These are phyloP conservation scores for Ilex aquifolium DNA, from an alignment of 257 asterid species.

Conservation along the genomic window DNA sequence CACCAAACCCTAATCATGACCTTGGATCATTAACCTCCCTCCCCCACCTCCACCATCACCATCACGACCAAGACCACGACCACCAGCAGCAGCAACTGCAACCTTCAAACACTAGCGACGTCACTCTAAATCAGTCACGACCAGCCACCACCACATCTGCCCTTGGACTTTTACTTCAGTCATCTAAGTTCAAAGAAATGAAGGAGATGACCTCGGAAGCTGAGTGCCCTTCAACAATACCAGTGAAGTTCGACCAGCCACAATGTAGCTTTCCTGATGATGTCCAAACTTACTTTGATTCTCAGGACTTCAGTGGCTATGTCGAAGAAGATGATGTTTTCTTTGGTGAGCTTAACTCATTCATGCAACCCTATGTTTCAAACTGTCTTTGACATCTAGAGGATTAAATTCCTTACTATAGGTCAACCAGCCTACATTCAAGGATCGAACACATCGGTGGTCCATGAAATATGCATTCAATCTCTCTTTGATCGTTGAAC, in stretches of 20 bases:
- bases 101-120: background rate
- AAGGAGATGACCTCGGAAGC: slow-evolving; percentile 69
- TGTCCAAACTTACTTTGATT: slow-evolving; percentile 38
- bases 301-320: slow-evolving; percentile 31
- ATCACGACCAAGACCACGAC: slow-evolving; percentile 12
- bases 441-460: no score
- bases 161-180: slow-evolving; percentile 68
- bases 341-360: slow-evolving; percentile 60
- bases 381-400: slow-evolving; percentile 28
- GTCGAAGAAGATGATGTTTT: slow-evolving; percentile 42
- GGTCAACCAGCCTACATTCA: no score
- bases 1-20: slow-evolving; percentile 7
- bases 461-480: no score
- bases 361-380: slow-evolving; percentile 57
- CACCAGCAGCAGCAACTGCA: slow-evolving; percentile 6
- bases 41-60: slow-evolving; percentile 8
- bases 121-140: slow-evolving; percentile 20
- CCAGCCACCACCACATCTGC: slow-evolving; percentile 62
- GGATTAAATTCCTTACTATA: no score
- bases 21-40: slow-evolving; percentile 14
- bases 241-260: slow-evolving; percentile 20
- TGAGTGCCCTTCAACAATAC: slow-evolving; percentile 34
- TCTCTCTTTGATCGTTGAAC: no score
- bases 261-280: slow-evolving; percentile 53
- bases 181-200: slow-evolving; percentile 77